Conservation (phyloP, 208 protist genomes). For the Wallacemonas sp. region DNA sequence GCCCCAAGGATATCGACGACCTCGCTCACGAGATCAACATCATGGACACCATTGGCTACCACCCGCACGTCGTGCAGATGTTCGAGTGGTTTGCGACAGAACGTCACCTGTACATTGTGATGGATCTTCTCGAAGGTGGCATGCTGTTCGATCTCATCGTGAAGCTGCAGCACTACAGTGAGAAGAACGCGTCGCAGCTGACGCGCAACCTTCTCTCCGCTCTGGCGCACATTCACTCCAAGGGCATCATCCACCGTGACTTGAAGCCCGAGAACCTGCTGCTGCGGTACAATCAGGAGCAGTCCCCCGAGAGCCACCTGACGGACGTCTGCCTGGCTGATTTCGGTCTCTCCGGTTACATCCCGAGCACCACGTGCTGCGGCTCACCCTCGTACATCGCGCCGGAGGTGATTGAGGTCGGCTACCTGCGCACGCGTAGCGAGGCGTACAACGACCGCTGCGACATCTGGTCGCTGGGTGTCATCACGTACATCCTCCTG, state of each 20-base stretch:
- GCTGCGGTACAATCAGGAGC: conserved; percentile 93
- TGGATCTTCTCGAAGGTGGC: conserved; percentile 98
- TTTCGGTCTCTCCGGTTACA: conserved; percentile 94
- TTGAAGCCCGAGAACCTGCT: conserved; percentile 99
- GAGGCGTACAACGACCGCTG: conserved; percentile 75
- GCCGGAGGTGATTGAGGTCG: conserved; percentile 76
- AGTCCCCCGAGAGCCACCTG: conserved; percentile 41
- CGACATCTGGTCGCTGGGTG: conserved; percentile 86
- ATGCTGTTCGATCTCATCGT: conserved; percentile 98
- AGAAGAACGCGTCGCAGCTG: conserved; percentile 95
- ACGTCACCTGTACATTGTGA: conserved; percentile 91
- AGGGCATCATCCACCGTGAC: conserved; percentile 99
- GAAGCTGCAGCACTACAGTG: conserved; percentile 95
- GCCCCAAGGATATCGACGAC: conserved; percentile 74
- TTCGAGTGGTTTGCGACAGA: conserved; percentile 95
- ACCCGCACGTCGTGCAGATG: conserved; percentile 84
- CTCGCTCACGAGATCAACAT: conserved; percentile 76
- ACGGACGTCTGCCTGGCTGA: conserved; percentile 96
- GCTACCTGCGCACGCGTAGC: conserved; percentile 48
- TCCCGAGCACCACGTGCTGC: conserved; percentile 71
- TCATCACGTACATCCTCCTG: conserved; percentile 83
- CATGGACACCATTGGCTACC: conserved; percentile 69
- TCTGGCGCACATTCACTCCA: conserved; percentile 95
- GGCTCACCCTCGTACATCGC: conserved; percentile 83
- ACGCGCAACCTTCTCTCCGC: conserved; percentile 96